Percentiles rank a stretch among this genome's conserved stretches.
phyloP scores from a whole-genome alignment of 108 stramenopile genomes.

The Nitzschia putrida region DNA sequence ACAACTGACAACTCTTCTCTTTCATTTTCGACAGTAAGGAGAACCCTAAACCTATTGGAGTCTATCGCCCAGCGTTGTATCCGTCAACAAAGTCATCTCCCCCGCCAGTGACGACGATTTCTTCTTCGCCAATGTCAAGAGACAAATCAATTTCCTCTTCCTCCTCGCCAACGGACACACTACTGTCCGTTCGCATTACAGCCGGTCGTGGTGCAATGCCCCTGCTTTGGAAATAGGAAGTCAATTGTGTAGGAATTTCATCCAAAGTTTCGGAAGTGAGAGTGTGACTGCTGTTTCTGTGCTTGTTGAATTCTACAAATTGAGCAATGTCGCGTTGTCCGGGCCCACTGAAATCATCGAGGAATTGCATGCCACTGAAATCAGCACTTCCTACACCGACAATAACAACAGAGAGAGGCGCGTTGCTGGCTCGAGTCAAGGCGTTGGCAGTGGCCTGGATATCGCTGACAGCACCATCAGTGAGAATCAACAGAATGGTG shows the following conservation, averaged over 20 bases:
- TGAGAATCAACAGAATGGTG: constrained; percentile 83
- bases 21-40: no score
- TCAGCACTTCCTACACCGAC: constrained; percentile 84
- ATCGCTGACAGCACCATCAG: constrained; percentile 88
- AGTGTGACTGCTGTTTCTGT: constrained; percentile 37
- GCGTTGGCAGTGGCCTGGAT: constrained; percentile 64
- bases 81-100: constrained; percentile 38
- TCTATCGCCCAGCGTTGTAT: constrained; percentile 13
- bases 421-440: constrained; percentile 46
- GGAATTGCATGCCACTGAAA: constrained; percentile 71
- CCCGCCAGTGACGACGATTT: constrained; percentile 36
- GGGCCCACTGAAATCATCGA: constrained; percentile 54
- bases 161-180: constrained; percentile 23
- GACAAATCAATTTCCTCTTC: constrained; percentile 49
- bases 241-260: constrained; percentile 76
- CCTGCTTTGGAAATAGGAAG: constrained; percentile 50
- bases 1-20: no score
- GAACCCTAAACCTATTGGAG: no score
- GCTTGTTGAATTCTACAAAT: constrained; percentile 71
- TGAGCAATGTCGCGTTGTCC: constrained; percentile 77
- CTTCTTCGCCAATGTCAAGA: constrained; percentile 48
- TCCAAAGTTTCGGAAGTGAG: constrained; percentile 60
- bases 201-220: constrained; percentile 45
- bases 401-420: constrained; percentile 76
- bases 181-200: constrained; percentile 27